Conservation (phyloP, 2,329 filamentous ascomycete species). For the Endothia cerciana region DNA sequence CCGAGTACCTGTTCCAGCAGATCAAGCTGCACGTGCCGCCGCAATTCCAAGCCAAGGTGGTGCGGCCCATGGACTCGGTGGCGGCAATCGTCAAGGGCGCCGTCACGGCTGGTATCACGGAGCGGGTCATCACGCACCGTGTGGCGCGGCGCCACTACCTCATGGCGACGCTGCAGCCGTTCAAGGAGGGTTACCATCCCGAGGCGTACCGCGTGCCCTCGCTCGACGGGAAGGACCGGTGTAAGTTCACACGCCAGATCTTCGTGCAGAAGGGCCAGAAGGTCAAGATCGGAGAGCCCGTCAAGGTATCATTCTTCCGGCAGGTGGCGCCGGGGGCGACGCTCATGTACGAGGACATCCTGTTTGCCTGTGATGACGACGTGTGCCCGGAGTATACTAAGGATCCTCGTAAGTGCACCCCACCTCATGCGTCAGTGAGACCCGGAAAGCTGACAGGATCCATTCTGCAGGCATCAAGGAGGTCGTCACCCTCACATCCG, state of each 20-base stretch:
- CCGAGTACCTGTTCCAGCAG: conserved; percentile 98
- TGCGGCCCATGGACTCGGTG: conserved; percentile 97
- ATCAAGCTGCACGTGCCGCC: conserved; percentile 98
- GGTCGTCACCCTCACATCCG: conserved; percentile 95
- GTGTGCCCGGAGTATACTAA: conserved; percentile 99
- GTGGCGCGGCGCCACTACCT: conserved; percentile 97
- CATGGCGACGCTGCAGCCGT: conserved; percentile 97
- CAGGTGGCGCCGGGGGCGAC: conserved; percentile 96
- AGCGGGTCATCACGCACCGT: conserved; percentile 94
- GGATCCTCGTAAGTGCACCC: conserved; percentile 82
- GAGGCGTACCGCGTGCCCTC: conserved; percentile 97
- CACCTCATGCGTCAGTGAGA: too few species aligned
- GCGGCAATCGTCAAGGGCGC: conserved; percentile 98
- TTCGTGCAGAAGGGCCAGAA: conserved; percentile 98
- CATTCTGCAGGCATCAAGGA: conserved; percentile 87
- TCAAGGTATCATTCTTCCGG: conserved; percentile 98
- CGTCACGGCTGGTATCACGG: conserved; percentile 95
- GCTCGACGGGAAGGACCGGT: conserved; percentile 94
- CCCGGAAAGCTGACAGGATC: neutral
- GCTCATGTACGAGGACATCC: conserved; percentile 98
- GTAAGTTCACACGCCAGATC: conserved; percentile 98
- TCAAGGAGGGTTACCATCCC: conserved; percentile 98
- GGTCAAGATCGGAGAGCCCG: conserved; percentile 98
- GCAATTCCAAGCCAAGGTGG: conserved; percentile 97
- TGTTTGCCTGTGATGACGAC: conserved; percentile 97